Evolutionary conservation across 1,284 basidiomycete species (phyloP).

Genomic region (Cryptococcus depauperatus): DNA sequence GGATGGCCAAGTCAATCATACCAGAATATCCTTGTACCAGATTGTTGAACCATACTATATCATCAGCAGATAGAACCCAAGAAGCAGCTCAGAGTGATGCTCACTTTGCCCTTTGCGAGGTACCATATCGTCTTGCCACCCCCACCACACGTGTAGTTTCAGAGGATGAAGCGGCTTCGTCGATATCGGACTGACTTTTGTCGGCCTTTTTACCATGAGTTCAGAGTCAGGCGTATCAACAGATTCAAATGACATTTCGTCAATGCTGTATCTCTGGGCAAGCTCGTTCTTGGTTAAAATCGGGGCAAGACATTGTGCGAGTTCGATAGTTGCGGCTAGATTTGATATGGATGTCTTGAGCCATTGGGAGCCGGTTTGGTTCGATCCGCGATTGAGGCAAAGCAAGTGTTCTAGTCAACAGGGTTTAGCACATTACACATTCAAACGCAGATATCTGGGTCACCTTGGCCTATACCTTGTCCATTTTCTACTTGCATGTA

Average conservation of each 20-base stretch:
- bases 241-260: too few relatives aligned
- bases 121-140: constrained; percentile 26
- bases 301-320: constrained; percentile 6
- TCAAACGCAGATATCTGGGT: not conserved
- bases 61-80: not conserved
- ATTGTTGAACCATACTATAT: constrained; percentile 23
- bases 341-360: constrained; percentile 20
- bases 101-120: constrained; percentile 22
- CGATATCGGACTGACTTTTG: too few relatives aligned
- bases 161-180: too few relatives aligned
- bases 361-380: constrained; percentile 35
- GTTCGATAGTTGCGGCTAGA: constrained; percentile 19
- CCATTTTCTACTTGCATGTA: constrained; percentile 36
- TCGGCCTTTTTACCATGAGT: not conserved
- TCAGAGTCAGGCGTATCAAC: too few relatives aligned
- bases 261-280: not conserved
- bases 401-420: constrained; percentile 34
- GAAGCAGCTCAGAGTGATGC: not conserved
- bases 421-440: not conserved
- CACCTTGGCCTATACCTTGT: constrained; percentile 38
- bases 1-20: constrained; percentile 16
- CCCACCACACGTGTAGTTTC: constrained; percentile 26
- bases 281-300: not conserved
- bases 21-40: constrained; percentile 10
- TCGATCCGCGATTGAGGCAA: constrained; percentile 36